Evolutionary conservation across 768 basidiomycete genomes (phyloP), one percentile per base, ranked within the genome.

Genomic region (Neoboletus magnificus): DNA sequence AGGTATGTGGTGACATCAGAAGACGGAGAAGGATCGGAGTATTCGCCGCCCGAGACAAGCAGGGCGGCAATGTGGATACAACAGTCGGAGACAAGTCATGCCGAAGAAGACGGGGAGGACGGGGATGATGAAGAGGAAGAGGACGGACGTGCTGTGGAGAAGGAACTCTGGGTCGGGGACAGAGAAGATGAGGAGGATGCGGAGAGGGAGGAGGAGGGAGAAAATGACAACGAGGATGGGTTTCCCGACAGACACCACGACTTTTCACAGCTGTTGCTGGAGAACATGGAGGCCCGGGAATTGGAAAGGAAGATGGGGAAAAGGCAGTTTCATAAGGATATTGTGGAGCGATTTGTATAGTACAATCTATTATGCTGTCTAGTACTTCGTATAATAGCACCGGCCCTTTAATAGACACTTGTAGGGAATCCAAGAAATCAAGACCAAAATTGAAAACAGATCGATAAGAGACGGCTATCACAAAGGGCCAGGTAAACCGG

Each of bases 1-100:
- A 49, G 49, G 43, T 61, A 62, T 15, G 62, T 57, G 42, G 43
- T 42, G 23, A 51, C 46, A 4, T 57, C 56, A 16, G 53, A 59
- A 11, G 63, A 58, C 8, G 63, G 53, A 5, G 59, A 54, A 11
- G 56, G 48, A 2, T 59, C 58, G 0, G 66, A 70, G 27, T 72
- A 71, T 58, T 57, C 37, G 20, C 71, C 69, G 2, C 68, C 69
- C 1, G 59, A 61, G 57, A 71, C 62, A 35, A 71, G 65, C 39
- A 60, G 59, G 36, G 66, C 68, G 18, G 66, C 68, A 25, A 41
- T 55, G 45, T 70, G 66, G 61, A 72, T 62, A 30, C 61, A 58
- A 13, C 55, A 54, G 16, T 54, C 53, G 16, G 57, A 54, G 27
- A 13, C 23, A 13, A 60, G 45, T 30, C 15, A 44, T 9, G 27